A percentile compares a stretch with the other conserved stretches of the same genome.
Conservation (phyloP, 2,329 filamentous ascomycete genomes). For the Colletotrichum lindemuthianum region DNA sequence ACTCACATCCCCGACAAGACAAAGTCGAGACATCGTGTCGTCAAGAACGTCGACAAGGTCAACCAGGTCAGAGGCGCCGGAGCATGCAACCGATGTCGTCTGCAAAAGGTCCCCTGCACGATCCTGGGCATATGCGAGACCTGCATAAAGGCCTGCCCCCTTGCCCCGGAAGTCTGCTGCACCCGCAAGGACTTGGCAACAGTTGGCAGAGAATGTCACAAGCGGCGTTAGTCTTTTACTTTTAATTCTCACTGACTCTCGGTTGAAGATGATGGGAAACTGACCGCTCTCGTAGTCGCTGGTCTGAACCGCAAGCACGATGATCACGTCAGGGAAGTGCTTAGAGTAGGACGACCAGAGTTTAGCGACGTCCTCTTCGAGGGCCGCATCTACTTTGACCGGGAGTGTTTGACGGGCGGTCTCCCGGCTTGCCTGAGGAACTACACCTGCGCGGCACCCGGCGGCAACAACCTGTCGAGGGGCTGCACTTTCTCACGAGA, state of each 20-base stretch:
- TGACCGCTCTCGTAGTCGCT: background rate
- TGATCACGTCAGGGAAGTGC: background rate
- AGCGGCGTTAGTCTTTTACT: slow-evolving; percentile 17
- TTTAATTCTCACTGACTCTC: background rate
- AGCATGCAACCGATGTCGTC: slow-evolving; percentile 29
- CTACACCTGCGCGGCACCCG: background rate
- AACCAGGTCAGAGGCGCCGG: slow-evolving; percentile 22
- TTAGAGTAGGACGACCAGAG: background rate
- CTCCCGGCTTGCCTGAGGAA: slow-evolving; percentile 1
- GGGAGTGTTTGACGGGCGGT: background rate
- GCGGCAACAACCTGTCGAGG: background rate
- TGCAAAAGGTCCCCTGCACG: slow-evolving; percentile 25
- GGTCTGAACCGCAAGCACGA: background rate
- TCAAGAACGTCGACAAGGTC: slow-evolving; percentile 24
- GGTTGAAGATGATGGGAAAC: background rate
- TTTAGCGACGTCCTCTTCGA: slow-evolving; percentile 1
- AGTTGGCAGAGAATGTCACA: slow-evolving; percentile 7
- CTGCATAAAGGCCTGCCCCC: slow-evolving; percentile 16
- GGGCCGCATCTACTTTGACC: slow-evolving; percentile 4
- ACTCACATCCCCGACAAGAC: slow-evolving; percentile 12
- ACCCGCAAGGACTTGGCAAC: slow-evolving; percentile 12
- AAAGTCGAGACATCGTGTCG: background rate
- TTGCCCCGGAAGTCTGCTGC: slow-evolving; percentile 7
- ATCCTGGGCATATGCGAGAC: slow-evolving; percentile 3
- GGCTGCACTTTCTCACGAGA: slow-evolving; percentile 14